Evolutionary conservation across 2,329 filamentous ascomycete species (phyloP).

Genomic region (Neofusicoccum laricinum): DNA sequence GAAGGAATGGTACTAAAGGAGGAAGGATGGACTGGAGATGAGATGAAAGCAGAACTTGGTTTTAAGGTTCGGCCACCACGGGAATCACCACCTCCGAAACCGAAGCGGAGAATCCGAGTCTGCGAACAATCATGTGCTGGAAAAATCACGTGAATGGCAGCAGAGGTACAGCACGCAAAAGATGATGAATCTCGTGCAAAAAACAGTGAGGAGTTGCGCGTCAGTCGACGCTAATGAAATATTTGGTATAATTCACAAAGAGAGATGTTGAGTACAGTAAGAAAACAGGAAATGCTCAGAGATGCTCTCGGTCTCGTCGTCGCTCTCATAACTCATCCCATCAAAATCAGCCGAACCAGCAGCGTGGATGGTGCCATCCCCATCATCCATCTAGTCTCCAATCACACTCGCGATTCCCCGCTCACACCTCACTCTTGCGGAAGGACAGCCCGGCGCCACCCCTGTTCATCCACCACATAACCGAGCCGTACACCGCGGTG

Average conservation of each 20-base stretch:
- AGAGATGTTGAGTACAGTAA: background rate
- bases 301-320: background rate
- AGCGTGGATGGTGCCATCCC: background rate
- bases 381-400: background rate
- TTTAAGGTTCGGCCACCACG: too few species aligned
- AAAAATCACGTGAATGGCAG: too few species aligned
- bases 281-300: background rate
- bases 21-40: too few species aligned
- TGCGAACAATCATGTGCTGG: too few species aligned
- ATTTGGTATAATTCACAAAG: background rate
- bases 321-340: background rate
- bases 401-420: background rate
- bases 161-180: too few species aligned
- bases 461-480: constrained; percentile 5
- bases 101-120: too few species aligned
- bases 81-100: too few species aligned
- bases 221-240: background rate
- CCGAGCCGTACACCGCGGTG: constrained; percentile 49
- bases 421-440: constrained; percentile 6
- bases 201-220: background rate
- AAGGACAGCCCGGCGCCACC: background rate
- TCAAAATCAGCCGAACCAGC: background rate
- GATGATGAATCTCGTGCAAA: too few species aligned
- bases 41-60: too few species aligned
- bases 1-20: too few species aligned